Evolutionary conservation across 202 grass and related monocot genomes (phyloP).

Genomic region (Eragrostis tef): DNA sequence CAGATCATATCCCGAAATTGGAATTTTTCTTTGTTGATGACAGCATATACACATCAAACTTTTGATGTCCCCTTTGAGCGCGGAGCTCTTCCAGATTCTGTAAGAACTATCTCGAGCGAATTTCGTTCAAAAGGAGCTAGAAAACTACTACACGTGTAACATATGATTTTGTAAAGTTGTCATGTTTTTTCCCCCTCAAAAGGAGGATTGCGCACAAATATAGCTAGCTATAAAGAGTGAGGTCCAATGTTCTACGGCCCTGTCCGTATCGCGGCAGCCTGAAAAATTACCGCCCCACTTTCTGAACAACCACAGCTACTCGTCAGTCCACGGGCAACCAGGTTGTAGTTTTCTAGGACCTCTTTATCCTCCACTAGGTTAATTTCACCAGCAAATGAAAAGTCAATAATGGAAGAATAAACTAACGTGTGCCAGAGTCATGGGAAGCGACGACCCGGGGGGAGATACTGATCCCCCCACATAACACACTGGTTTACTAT

Average conservation of each 20-base stretch:
- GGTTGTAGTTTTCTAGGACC: not conserved
- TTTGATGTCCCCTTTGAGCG: not conserved
- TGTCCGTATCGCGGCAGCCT: too few species aligned
- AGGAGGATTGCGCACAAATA: not conserved
- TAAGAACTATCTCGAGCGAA: not conserved
- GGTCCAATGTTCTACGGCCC: too few species aligned
- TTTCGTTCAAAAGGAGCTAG: not conserved
- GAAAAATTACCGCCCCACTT: not conserved
- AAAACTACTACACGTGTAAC: not conserved
- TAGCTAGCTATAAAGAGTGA: too few species aligned
- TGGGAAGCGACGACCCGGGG: not conserved
- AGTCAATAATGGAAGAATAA: slow-evolving; percentile 14
- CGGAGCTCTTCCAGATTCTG: not conserved
- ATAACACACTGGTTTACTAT: slow-evolving; percentile 31
- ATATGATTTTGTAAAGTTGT: not conserved
- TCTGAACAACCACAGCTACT: not conserved
- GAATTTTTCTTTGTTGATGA: not conserved
- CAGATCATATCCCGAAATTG: not conserved
- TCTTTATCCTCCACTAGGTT: slow-evolving; percentile 36
- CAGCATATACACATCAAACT: not conserved
- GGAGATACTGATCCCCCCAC: slow-evolving; percentile 43
- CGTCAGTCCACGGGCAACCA: not conserved
- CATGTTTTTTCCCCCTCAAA: not conserved
- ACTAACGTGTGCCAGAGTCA: slow-evolving; percentile 16
- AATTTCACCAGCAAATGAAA: not conserved